A percentile compares a stretch with the other conserved stretches of the same genome.
Conservation (phyloP, 129 eudicot genomes). For the Flaveria robusta region DNA sequence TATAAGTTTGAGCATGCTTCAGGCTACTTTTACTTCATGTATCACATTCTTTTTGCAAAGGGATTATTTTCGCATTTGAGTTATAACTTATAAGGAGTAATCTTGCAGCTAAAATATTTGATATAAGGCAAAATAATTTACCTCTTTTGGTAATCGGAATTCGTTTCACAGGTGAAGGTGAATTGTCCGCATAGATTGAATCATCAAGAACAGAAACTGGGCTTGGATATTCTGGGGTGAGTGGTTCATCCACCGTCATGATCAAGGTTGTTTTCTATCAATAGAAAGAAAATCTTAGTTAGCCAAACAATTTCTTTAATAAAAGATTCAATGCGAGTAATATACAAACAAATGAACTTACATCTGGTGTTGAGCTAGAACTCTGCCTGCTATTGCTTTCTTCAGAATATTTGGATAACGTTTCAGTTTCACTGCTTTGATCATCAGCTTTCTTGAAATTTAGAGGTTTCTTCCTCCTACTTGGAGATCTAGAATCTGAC, state of each 20-base stretch:
- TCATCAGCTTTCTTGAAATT: background rate
- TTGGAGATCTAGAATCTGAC: conserved; percentile 55
- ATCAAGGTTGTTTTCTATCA: conserved; percentile 43
- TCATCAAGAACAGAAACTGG: conserved; percentile 90
- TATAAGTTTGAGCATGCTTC: too few relatives aligned
- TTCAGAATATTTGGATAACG: background rate
- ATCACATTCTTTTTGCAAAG: background rate
- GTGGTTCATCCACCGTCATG: conserved; percentile 41
- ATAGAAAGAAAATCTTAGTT: conserved; percentile 11
- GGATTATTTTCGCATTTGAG: background rate
- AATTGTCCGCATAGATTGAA: conserved; percentile 43
- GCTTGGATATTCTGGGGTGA: conserved; percentile 64
- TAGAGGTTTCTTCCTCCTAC: background rate
- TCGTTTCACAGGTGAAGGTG: conserved; percentile 63
- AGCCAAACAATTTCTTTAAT: background rate
- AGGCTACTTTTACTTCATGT: too few relatives aligned
- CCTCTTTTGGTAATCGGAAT: conserved; percentile 46
- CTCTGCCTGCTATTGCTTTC: conserved; percentile 20
- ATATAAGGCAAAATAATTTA: conserved; percentile 24
- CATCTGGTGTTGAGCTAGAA: conserved; percentile 48
- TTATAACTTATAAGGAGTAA: background rate
- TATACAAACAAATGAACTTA: conserved; percentile 26
- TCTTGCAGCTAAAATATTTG: background rate
- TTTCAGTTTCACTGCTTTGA: background rate
- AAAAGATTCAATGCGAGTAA: background rate